phyloP scores from a whole-genome alignment of 164 flowering plant genomes.

The Warburgia ugandensis region DNA sequence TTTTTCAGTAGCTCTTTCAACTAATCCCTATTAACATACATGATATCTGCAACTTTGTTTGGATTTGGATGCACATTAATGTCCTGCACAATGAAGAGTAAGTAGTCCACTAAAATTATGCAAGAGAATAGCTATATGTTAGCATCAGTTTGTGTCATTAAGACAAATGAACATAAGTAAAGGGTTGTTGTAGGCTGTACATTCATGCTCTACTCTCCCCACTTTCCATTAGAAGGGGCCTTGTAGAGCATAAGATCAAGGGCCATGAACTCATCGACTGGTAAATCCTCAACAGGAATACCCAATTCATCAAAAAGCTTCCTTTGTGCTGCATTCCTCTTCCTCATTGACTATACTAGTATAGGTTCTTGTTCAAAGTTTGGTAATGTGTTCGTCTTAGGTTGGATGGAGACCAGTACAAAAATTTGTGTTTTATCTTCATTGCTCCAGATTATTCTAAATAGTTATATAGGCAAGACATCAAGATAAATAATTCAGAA shows the following conservation, averaged over 20 bases:
- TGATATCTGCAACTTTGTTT: slow-evolving; percentile 78
- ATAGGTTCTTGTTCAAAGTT: too few species aligned
- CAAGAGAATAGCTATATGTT: too few species aligned
- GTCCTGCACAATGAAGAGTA: slow-evolving; percentile 85
- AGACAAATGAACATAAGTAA: too few species aligned
- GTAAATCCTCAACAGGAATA: slow-evolving; percentile 77
- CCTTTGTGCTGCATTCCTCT: slow-evolving; percentile 93
- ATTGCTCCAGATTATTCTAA: too few species aligned
- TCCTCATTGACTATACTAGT: too few species aligned
- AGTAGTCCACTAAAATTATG: slow-evolving; percentile 87
- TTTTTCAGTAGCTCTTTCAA: slow-evolving; percentile 76
- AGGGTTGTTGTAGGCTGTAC: too few species aligned
- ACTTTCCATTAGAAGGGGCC: slow-evolving; percentile 99
- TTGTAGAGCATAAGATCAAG: slow-evolving; percentile 89
- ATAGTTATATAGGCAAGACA: neutral
- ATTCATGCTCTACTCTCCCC: slow-evolving; percentile 99
- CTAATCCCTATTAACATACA: slow-evolving; percentile 66
- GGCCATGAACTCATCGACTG: slow-evolving; percentile 76
- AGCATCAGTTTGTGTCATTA: too few species aligned
- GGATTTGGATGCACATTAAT: slow-evolving; percentile 73
- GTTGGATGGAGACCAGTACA: too few species aligned
- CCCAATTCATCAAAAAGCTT: slow-evolving; percentile 95
- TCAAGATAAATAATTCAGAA: slow-evolving; percentile 2
- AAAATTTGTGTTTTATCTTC: too few species aligned
- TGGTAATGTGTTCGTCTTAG: too few species aligned